Base-by-base conservation (phyloP, 148 eudicot genomes). In the Rhododendron williamsianum region DNA sequence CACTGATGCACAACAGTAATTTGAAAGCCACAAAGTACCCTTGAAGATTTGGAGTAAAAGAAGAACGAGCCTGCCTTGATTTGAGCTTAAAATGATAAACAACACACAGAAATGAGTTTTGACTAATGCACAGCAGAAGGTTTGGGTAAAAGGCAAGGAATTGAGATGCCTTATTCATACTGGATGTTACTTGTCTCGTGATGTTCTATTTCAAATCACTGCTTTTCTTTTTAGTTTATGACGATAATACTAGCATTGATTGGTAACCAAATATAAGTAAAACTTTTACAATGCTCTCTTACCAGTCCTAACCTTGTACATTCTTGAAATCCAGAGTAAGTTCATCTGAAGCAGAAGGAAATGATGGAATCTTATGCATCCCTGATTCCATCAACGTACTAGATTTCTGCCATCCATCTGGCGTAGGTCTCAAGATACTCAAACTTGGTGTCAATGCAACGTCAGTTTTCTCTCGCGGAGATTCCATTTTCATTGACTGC, bases 291-390 rank as follows among this genome's bases (percentile, higher is more conserved):
- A 73, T 71, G 36, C 60, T 46, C 25, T 71, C 63, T 15, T 3
- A 81, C 43, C 48, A 7, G 21, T 33, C 25, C 69, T 86, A 52
- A 49, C 21, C 46, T 18, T 9, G 21, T 54, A 8, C 36, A 25
- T 51, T 21, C 33, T 78, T 85, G 49, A 33, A 78, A 86, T 93
- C 89, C 94, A 95, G 99, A 86, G 90, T 89, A 79, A 95, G 97
- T 86, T 93, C 98, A 84, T 92, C 96, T 71, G 97, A 96, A 86
- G 95, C 94, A 30, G 99, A 96, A 91, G 98, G 97, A 81, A 91
- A 96, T 80, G 99, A 96, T 84, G 99, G 99, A 9, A 95, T 96
- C 6, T 96, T 95, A 82, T 95, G 97, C 91, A 93, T 95, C 52
- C 33, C 91, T 9, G 99, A 95, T 85, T 88, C 94, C 72, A 93